Percentiles rank a stretch among this genome's conserved stretches.
Conservation (phyloP, 352 stramenopile genomes). For the Phytopythium ostracodes region DNA sequence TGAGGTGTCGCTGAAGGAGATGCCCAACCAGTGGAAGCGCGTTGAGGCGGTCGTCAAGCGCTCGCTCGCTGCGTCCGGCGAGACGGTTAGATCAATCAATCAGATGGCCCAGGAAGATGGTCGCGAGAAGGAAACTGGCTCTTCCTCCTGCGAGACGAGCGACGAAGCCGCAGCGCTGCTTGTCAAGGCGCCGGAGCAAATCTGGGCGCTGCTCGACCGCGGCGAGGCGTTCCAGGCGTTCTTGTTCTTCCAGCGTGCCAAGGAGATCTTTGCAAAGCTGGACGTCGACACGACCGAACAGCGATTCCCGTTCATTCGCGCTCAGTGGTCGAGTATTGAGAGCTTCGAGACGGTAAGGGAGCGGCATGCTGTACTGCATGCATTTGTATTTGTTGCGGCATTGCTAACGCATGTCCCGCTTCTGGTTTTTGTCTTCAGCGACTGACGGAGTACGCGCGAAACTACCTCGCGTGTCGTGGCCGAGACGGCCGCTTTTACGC, state of each 20-base stretch:
- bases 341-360: slow-evolving; percentile 47
- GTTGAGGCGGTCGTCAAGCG: slow-evolving; percentile 42
- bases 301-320: slow-evolving; percentile 58
- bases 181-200: slow-evolving; percentile 49
- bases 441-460: slow-evolving; percentile 37
- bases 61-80: slow-evolving; percentile 17
- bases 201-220: slow-evolving; percentile 68
- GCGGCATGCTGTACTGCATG: not conserved
- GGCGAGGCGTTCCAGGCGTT: slow-evolving; percentile 54
- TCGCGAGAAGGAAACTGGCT: not conserved
- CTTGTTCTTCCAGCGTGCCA: slow-evolving; percentile 38
- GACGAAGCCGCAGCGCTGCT: slow-evolving; percentile 47
- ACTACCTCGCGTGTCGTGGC: slow-evolving; percentile 49
- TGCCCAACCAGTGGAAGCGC: slow-evolving; percentile 75
- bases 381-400: too few relatives aligned
- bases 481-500: slow-evolving; percentile 58
- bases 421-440: slow-evolving; percentile 25
- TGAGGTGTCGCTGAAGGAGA: slow-evolving; percentile 77
- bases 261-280: slow-evolving; percentile 20
- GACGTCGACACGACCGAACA: slow-evolving; percentile 12
- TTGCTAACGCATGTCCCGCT: slow-evolving; percentile 6
- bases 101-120: too few relatives aligned
- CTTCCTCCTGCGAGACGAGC: not conserved
- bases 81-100: not conserved
- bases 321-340: slow-evolving; percentile 64